Evolutionary conservation across 441 rosid genomes (phyloP), one percentile per base, ranked within the genome.

Genomic region (Pelargonium cotyledonis): DNA sequence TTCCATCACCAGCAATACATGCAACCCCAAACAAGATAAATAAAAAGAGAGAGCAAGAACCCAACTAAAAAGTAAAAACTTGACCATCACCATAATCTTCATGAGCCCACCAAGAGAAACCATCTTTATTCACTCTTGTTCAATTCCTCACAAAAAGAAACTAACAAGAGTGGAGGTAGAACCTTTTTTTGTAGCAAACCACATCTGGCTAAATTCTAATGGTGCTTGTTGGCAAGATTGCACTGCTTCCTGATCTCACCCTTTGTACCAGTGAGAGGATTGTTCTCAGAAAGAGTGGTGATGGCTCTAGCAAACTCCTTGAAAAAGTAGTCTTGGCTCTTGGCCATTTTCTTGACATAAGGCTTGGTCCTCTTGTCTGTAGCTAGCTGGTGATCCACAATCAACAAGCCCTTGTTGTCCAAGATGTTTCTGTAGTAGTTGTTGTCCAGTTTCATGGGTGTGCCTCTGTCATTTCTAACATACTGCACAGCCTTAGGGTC

Each of bases 401-500:
- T 76, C 70, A 94, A 71, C 82, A 91, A 70, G 7, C 96, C 99
- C 83, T 94, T 94, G 83, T 85, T 89, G 86, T 91, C 97, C 81
- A 94, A 75, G 12, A 94, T 87, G 83, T 91, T 94, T 64, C 92
- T 88, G 86, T 94, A 94, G 82, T 91, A 91, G 76, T 91, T 89
- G 89, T 94, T 94, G 84, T 94, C 99, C 35, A 94, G 79, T 0
- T 81, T 69, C 98, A 89, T 94, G 58, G 97, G 98, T 0, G 98
- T 94, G 14, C 97, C 97, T 0, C 96, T 82, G 86, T 94, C 99
- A 46, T 94, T 94, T 74, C 99, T 85, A 73, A 91, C 99, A 68
- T 94, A 94, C 73, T 94, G 97, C n/a, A 91, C 99, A 0, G 95
- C 96, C 74, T 94, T 94, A 0, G 97, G 99, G 79, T 94, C 97